A percentile compares a stretch with the other conserved stretches of the same genome.
Evolutionary conservation across 2,329 filamentous ascomycete genomes (phyloP).

Genomic region (Penicillium sp.): DNA sequence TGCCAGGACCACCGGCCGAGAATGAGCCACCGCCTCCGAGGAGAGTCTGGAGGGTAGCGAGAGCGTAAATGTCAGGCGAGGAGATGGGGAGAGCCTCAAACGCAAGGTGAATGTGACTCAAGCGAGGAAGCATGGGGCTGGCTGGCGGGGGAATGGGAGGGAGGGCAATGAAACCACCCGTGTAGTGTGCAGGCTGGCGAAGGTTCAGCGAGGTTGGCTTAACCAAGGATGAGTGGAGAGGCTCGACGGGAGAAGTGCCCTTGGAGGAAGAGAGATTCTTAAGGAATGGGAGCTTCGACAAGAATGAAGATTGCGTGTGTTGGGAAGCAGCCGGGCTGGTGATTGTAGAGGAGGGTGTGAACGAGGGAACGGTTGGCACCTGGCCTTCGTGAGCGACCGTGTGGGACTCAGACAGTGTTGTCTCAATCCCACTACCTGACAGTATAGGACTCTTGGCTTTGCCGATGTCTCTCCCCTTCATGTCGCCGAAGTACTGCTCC

Average conservation of each 20-base stretch:
- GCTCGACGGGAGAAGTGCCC: constrained; percentile 56
- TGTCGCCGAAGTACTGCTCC: constrained; percentile 87
- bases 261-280: constrained; percentile 78
- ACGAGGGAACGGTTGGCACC: constrained; percentile 38
- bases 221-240: constrained; percentile 50
- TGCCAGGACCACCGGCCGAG: constrained; percentile 91
- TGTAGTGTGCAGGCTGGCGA: constrained; percentile 72
- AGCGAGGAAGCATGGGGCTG: constrained; percentile 73
- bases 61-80: constrained; percentile 90
- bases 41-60: constrained; percentile 91
- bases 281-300: constrained; percentile 84
- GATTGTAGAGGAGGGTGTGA: constrained; percentile 43
- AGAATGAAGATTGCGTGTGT: constrained; percentile 59
- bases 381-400: constrained; percentile 33
- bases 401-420: constrained; percentile 38
- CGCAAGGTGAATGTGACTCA: constrained; percentile 91
- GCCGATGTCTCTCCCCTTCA: constrained; percentile 60
- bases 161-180: constrained; percentile 86
- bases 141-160: constrained; percentile 74
- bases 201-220: constrained; percentile 56
- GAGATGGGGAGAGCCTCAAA: constrained; percentile 93
- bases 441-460: constrained; percentile 49
- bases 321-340: constrained; percentile 39
- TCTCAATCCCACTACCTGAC: constrained; percentile 60
- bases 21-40: constrained; percentile 96